Conservation (phyloP, 2,329 filamentous ascomycete species). For the Fusarium kyushuense region DNA sequence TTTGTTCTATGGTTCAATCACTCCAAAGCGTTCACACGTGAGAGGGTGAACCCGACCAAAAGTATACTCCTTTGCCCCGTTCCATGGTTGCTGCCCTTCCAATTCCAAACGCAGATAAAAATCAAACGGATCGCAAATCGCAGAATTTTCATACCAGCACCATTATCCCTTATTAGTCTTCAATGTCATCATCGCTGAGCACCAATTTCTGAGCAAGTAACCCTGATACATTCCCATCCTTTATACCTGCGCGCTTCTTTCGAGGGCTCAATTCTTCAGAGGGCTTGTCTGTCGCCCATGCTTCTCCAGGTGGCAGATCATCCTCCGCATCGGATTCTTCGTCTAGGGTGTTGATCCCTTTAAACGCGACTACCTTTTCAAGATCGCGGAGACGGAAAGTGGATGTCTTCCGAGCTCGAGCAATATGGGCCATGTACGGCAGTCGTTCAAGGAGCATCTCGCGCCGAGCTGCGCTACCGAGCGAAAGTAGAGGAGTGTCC, state of each 20-base stretch:
- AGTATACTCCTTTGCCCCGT: conserved; percentile 34
- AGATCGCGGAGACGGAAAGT: conserved; percentile 66
- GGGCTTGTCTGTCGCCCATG: conserved; percentile 72
- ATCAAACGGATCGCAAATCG: conserved; percentile 33
- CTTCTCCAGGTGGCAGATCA: conserved; percentile 57
- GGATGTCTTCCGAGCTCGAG: conserved; percentile 56
- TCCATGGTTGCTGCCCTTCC: conserved; percentile 10
- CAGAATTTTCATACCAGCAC: conserved; percentile 1
- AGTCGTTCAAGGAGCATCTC: conserved; percentile 87
- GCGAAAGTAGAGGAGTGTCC: conserved; percentile 62
- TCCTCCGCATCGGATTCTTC: conserved; percentile 62
- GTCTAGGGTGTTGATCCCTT: conserved; percentile 65
- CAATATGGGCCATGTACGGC: conserved; percentile 83
- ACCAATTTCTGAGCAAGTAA: conserved; percentile 74
- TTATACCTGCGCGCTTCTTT: conserved; percentile 59
- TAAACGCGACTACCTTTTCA: conserved; percentile 76
- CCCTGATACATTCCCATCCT: conserved; percentile 54
- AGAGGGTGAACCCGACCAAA: conserved; percentile 8
- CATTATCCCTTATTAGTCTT: conserved; percentile 65
- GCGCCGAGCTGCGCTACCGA: conserved; percentile 74
- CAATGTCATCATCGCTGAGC: conserved; percentile 86
- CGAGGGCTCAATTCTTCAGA: conserved; percentile 65
- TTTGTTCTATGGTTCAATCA: conserved; percentile 7
- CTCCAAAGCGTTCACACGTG: conserved; percentile 15
- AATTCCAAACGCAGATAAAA: conserved; percentile 17